phyloP scores from a whole-genome alignment of 495 filamentous ascomycete genomes.

The Xylaria flabelliformis region DNA sequence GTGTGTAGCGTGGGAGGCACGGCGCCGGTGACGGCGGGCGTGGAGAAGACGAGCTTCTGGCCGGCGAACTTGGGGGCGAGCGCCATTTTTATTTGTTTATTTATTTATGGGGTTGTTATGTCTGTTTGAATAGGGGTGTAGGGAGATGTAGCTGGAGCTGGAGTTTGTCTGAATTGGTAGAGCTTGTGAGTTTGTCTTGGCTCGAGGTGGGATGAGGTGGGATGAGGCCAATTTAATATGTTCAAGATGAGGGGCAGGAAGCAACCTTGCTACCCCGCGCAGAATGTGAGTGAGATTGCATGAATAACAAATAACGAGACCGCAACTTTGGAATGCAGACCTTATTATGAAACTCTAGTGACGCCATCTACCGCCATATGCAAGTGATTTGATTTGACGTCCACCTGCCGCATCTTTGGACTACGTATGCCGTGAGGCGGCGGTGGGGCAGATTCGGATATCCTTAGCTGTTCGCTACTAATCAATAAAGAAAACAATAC shows the following conservation, averaged over 20 bases:
- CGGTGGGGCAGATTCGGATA: not conserved
- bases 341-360: conserved; percentile 20
- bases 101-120: not conserved
- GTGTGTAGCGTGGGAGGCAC: conserved; percentile 66
- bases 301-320: conserved; percentile 18
- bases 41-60: conserved; percentile 61
- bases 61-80: conserved; percentile 79
- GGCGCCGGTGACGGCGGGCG: conserved; percentile 40
- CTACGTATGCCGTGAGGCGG: not conserved
- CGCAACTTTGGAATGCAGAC: not conserved
- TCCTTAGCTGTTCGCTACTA: not conserved
- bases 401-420: conserved; percentile 3
- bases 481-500: not conserved
- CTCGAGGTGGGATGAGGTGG: not conserved
- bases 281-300: not conserved
- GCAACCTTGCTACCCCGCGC: not conserved
- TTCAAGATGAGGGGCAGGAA: not conserved
- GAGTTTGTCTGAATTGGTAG: not conserved
- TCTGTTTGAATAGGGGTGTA: not conserved
- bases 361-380: conserved; percentile 27
- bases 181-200: not conserved
- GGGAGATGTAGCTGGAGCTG: not conserved
- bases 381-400: conserved; percentile 24
- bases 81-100: conserved; percentile 62
- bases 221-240: not conserved